Percentiles rank a stretch among this genome's conserved stretches.
These are phyloP conservation scores for Aspergillus glaucus DNA, from an alignment of 2,329 filamentous ascomycete genomes.

Conservation along the genomic window DNA sequence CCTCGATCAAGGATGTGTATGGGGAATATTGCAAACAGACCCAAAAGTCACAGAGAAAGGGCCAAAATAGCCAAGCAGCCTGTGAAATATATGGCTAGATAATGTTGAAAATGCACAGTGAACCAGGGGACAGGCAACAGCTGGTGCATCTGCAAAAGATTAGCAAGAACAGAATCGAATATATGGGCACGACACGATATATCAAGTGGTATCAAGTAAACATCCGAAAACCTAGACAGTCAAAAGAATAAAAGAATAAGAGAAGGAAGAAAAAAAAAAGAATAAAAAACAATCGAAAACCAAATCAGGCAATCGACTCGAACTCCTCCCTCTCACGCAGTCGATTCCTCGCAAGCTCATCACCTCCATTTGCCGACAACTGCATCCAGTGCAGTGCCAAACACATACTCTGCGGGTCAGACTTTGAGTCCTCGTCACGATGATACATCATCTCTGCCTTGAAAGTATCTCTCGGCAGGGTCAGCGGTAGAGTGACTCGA, in stretches of 20 bases:
- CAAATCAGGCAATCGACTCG: constrained; percentile 49
- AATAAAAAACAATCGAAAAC: constrained; percentile 11
- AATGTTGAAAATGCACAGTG: too few species aligned
- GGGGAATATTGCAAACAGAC: too few species aligned
- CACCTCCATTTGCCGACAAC: constrained; percentile 75
- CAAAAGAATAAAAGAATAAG: constrained; percentile 9
- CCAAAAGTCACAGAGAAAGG: too few species aligned
- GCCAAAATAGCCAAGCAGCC: too few species aligned
- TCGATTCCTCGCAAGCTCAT: constrained; percentile 75
- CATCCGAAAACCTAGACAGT: constrained; percentile 12
- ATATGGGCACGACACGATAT: too few species aligned
- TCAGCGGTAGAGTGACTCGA: constrained; percentile 74
- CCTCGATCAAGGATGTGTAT: too few species aligned
- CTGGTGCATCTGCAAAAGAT: background rate
- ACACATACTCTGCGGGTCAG: constrained; percentile 84
- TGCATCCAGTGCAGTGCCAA: constrained; percentile 98
- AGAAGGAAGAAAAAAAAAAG: constrained; percentile 9
- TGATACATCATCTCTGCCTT: constrained; percentile 75
- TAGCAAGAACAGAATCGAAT: too few species aligned
- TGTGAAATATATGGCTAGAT: too few species aligned
- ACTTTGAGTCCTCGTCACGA: constrained; percentile 57
- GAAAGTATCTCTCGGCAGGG: constrained; percentile 81
- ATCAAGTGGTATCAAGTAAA: constrained; percentile 17
- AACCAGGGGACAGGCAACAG: background rate
- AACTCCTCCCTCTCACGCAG: constrained; percentile 65